Evolutionary conservation across 2,329 filamentous ascomycete species (phyloP).

Genomic region (Colletotrichum plurivorum): DNA sequence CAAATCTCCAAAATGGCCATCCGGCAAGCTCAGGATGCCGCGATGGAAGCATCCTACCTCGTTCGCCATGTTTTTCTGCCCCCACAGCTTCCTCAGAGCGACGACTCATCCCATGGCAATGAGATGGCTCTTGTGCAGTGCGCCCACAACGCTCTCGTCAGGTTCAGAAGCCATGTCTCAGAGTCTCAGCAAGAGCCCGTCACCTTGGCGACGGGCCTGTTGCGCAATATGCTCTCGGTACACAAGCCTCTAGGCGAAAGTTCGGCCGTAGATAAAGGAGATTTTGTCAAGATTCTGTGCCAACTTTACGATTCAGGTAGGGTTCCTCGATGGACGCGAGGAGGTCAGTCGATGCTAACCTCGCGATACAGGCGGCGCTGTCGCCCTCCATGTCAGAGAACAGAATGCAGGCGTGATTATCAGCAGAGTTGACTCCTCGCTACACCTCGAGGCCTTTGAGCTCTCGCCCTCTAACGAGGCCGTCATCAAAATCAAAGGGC

Average conservation of each 20-base stretch:
- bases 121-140: not conserved
- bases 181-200: not conserved
- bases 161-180: not conserved
- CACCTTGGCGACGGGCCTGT: not conserved
- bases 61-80: constrained; percentile 51
- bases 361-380: constrained; percentile 21
- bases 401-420: constrained; percentile 55
- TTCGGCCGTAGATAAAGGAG: not conserved
- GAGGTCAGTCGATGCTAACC: not conserved
- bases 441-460: constrained; percentile 53
- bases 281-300: not conserved
- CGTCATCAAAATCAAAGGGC: constrained; percentile 47
- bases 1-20: not conserved
- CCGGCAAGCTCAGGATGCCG: too few relatives aligned
- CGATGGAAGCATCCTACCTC: not conserved
- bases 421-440: constrained; percentile 29
- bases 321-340: not conserved
- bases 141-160: not conserved
- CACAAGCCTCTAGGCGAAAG: not conserved
- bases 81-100: constrained; percentile 44
- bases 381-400: constrained; percentile 47
- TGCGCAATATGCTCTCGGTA: not conserved
- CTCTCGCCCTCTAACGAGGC: constrained; percentile 46
- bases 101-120: constrained; percentile 33
- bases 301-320: not conserved